Conservation (phyloP, 2,329 filamentous ascomycete species). For the Exophiala mesophila region DNA sequence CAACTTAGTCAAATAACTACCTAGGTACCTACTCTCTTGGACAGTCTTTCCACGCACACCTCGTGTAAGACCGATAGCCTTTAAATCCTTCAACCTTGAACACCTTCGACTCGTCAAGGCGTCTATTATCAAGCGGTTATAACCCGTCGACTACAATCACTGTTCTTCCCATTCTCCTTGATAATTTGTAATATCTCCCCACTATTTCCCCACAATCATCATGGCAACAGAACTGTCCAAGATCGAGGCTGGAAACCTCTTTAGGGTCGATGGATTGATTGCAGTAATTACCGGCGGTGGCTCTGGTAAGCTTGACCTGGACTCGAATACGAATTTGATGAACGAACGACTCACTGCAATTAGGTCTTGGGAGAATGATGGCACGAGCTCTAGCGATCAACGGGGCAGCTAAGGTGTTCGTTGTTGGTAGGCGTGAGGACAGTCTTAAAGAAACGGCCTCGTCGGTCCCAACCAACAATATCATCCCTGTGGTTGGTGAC, state of each 20-base stretch:
- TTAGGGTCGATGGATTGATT: conserved; percentile 49
- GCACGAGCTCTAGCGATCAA: conserved; percentile 42
- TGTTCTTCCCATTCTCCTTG: too few relatives aligned
- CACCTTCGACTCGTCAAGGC: too few relatives aligned
- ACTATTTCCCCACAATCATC: too few relatives aligned
- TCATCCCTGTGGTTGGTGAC: conserved; percentile 43
- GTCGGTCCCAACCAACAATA: conserved; percentile 33
- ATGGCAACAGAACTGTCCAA: conserved; percentile 10
- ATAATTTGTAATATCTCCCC: too few relatives aligned
- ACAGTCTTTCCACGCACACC: too few relatives aligned
- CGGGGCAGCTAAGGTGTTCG: conserved; percentile 50
- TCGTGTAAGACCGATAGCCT: too few relatives aligned
- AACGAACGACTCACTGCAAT: not conserved
- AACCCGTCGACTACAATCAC: too few relatives aligned
- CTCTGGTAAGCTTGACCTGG: conserved; percentile 40
- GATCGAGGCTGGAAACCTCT: conserved; percentile 33
- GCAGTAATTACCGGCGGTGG: conserved; percentile 53
- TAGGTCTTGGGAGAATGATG: conserved; percentile 43
- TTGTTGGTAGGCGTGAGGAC: conserved; percentile 47
- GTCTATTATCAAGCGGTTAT: too few relatives aligned
- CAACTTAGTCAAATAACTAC: too few relatives aligned
- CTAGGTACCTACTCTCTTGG: too few relatives aligned
- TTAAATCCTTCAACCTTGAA: too few relatives aligned
- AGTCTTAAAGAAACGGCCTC: conserved; percentile 42
- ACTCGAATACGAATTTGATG: too few relatives aligned